A percentile compares a stretch with the other conserved stretches of the same genome.
Evolutionary conservation across 805 yeast species (phyloP).

Genomic region (Starmerella stellata): DNA sequence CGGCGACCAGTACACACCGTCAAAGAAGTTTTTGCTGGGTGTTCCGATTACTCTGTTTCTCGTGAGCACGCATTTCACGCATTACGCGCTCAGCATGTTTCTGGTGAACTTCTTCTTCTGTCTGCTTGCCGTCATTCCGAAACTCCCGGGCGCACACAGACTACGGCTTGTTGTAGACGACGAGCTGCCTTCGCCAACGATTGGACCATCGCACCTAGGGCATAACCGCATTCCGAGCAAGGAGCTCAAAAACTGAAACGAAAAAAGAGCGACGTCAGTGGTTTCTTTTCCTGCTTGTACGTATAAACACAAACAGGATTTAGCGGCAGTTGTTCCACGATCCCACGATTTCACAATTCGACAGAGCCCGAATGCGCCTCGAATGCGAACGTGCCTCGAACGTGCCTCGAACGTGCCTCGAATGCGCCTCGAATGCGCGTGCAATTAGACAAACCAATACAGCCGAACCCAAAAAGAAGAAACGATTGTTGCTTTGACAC

Average conservation of each 20-base stretch:
- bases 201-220: background rate
- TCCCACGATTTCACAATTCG: no score
- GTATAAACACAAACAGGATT: no score
- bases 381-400: no score
- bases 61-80: conserved; percentile 75
- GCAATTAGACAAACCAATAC: no score
- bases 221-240: conserved; percentile 6
- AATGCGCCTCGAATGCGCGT: no score
- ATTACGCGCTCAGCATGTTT: conserved; percentile 64
- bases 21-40: conserved; percentile 76
- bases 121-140: conserved; percentile 75
- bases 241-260: conserved; percentile 8
- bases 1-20: conserved; percentile 93
- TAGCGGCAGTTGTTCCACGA: no score
- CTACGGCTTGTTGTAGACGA: conserved; percentile 21
- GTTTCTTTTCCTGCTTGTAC: no score
- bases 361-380: no score
- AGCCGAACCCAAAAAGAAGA: no score
- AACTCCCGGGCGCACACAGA: conserved; percentile 41
- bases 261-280: no score
- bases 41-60: conserved; percentile 85
- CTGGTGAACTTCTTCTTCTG: conserved; percentile 65
- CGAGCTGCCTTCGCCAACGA: conserved; percentile 7
- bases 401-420: no score
- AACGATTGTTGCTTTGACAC: no score